Base-by-base conservation (phyloP, 768 basidiomycete species). In the Podaxis sp. region DNA sequence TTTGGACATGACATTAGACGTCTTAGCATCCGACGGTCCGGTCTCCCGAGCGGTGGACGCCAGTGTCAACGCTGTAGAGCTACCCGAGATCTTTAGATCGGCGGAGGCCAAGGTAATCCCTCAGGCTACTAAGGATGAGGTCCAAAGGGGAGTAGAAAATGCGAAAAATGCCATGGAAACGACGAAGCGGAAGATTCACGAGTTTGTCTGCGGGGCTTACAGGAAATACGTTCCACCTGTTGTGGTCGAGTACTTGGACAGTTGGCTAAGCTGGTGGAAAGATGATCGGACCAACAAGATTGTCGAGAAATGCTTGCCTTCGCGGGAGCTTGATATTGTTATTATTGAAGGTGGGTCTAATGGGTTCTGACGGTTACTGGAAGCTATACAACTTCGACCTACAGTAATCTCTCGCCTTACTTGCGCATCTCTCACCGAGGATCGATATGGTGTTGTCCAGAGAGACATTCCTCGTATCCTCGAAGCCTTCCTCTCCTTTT, bases 381-480 rank as follows among this genome's bases (percentile, higher is more conserved):
- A 38, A 37, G 18, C 13, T 14, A 25, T 32, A 47, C 16, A 25
- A 28, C n/a, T 32, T 61, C 25, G 7, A 28, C 57, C 44, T 38
- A 14, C 65, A 92, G 91, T 84, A 4, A 76, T 95, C 3, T 82
- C 88, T 1, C 79, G 81, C 52, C 76, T 94, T 6, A 79, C 82
- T 5, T 88, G 86, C 61, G 84, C 87, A 0, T 94, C 93, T 3
- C 74, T 95, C 13, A 77, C 78, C 0, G 93, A 94, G 70, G 93
- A 95, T 73, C 79, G 81, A 18, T 93, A 88, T 67, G 93, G 93
- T 21, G 82, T 87, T 36, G 90, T 93, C 11, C 93, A 95, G 69
- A 79, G 89, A 10, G 93, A 95, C 68, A 90, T 93, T 18, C 89
- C 92, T 0, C 86, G 84, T 61, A 85, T 93, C 28, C 70, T 95